phyloP scores from a whole-genome alignment of 495 filamentous ascomycete species.

The Aspergillus affinis region DNA sequence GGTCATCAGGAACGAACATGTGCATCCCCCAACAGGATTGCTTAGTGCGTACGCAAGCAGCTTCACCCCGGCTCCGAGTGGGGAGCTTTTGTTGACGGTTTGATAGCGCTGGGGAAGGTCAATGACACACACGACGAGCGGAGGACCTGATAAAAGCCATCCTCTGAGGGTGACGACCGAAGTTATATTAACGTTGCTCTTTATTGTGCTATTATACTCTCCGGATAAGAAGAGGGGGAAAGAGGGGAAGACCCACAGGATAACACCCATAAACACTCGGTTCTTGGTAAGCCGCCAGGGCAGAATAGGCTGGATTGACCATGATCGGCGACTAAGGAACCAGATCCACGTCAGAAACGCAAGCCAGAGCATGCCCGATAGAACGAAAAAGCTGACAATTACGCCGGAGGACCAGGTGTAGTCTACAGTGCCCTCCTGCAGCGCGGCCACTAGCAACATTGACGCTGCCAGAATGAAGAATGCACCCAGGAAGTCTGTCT shows the following conservation, averaged over 20 bases:
- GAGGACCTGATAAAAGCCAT: slow-evolving; percentile 53
- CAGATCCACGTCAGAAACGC: slow-evolving; percentile 11
- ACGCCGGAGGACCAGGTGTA: slow-evolving; percentile 35
- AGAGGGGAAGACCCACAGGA: slow-evolving; percentile 13
- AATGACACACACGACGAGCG: slow-evolving; percentile 53
- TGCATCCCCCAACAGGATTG: slow-evolving; percentile 24
- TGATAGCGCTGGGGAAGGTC: slow-evolving; percentile 58
- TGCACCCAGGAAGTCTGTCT: neutral
- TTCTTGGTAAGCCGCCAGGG: slow-evolving; percentile 25
- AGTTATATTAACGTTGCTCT: neutral
- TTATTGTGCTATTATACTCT: neutral
- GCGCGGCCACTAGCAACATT: slow-evolving; percentile 47
- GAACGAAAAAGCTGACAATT: slow-evolving; percentile 38
- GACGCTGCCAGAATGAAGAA: slow-evolving; percentile 11
- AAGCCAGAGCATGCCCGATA: slow-evolving; percentile 27
- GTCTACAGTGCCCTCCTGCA: slow-evolving; percentile 53
- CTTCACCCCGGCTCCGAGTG: slow-evolving; percentile 46
- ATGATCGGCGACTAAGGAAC: neutral
- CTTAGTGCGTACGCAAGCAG: slow-evolving; percentile 41
- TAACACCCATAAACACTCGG: slow-evolving; percentile 20
- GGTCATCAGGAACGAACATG: slow-evolving; percentile 18
- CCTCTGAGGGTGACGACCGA: slow-evolving; percentile 10
- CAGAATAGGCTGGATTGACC: slow-evolving; percentile 18
- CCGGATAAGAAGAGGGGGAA: neutral
- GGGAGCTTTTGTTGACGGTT: slow-evolving; percentile 43